Conservation (phyloP, 805 yeast species). For the Cyberlindnera meyerae region DNA sequence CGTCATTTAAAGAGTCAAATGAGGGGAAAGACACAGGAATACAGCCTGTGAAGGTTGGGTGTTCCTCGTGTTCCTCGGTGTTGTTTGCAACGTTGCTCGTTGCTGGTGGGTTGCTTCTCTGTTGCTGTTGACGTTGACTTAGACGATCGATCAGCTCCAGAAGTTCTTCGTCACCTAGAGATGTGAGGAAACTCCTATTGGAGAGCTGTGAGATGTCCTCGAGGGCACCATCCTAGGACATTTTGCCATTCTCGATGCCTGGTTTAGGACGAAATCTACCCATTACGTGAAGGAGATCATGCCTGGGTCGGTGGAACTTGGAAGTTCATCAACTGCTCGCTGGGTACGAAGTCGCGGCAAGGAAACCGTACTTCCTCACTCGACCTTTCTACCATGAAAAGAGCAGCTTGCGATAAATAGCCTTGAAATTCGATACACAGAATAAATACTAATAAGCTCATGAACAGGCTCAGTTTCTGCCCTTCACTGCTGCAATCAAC, state of each 20-base stretch:
- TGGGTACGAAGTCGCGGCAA: too few species aligned
- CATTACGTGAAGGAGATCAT: too few species aligned
- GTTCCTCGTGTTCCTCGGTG: background rate
- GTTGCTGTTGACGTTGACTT: background rate
- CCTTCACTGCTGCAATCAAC: conserved; percentile 58
- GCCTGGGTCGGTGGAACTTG: too few species aligned
- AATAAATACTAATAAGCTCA: background rate
- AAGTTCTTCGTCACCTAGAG: conserved; percentile 36
- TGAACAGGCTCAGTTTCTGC: conserved; percentile 12
- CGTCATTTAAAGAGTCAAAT: background rate
- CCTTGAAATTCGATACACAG: background rate
- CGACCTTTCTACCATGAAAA: too few species aligned
- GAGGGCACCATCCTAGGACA: conserved; percentile 6
- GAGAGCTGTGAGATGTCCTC: conserved; percentile 12
- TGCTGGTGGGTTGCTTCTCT: background rate
- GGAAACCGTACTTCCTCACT: too few species aligned
- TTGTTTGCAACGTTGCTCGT: background rate
- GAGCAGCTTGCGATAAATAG: background rate
- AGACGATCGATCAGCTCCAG: conserved; percentile 32
- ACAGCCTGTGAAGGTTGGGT: too few species aligned
- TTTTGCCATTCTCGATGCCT: conserved; percentile 3
- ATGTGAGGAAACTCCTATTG: conserved; percentile 22
- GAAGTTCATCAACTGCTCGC: too few species aligned
- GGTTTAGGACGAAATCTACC: too few species aligned
- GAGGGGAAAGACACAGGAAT: background rate